Conservation (phyloP, 305 asterid species). For the Rubia balearica region DNA sequence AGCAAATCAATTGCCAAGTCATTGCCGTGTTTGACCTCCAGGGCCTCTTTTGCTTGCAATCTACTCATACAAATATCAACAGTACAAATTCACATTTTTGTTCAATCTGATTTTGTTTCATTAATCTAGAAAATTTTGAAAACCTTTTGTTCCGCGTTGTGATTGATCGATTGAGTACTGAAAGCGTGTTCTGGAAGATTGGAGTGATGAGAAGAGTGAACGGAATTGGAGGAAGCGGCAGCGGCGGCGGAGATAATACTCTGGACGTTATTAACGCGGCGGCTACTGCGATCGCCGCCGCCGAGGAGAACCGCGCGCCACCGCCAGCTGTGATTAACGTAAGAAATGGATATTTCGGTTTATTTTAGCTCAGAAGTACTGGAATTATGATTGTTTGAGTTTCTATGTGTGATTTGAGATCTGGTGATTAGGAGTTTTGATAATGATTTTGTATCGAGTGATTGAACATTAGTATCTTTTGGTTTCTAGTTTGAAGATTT, state of each 20-base stretch:
- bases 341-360: slow-evolving; percentile 2
- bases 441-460: background rate
- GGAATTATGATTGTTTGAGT: background rate
- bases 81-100: background rate
- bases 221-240: slow-evolving; percentile 20
- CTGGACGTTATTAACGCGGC: slow-evolving; percentile 82
- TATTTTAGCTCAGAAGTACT: background rate
- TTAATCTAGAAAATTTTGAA: background rate
- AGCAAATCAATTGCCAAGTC: slow-evolving; percentile 20
- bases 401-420: slow-evolving; percentile 11
- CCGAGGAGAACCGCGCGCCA: slow-evolving; percentile 43
- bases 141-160: background rate
- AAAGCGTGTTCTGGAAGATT: slow-evolving; percentile 2
- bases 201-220: slow-evolving; percentile 23
- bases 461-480: background rate
- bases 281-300: slow-evolving; percentile 79
- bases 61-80: slow-evolving; percentile 7
- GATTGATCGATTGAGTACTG: slow-evolving; percentile 2
- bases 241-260: slow-evolving; percentile 32
- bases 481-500: background rate
- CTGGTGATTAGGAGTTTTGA: slow-evolving; percentile 4
- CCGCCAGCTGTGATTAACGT: slow-evolving; percentile 52
- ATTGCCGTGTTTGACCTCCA: slow-evolving; percentile 43
- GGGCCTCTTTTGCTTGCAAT: slow-evolving; percentile 11
- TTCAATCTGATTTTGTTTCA: slow-evolving; percentile 14